Evolutionary conservation across 2,329 filamentous ascomycete species (phyloP), one percentile per base, ranked within the genome.

Genomic region (Aspergillus unguis): DNA sequence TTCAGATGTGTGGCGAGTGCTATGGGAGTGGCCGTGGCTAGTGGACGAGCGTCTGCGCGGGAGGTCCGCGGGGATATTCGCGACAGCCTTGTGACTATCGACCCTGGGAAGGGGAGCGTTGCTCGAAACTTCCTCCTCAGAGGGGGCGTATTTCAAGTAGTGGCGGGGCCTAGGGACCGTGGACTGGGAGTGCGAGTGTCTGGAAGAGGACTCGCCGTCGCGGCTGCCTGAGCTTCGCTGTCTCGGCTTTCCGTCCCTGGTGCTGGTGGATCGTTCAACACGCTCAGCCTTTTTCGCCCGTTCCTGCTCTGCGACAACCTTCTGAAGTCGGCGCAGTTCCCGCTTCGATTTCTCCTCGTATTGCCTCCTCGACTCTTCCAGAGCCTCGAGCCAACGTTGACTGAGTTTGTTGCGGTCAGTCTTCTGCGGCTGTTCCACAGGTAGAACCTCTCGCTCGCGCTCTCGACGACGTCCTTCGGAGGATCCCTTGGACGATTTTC

Each of bases 81-180:
- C 64, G 27, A 64, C 58, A 37, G 64, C 67, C 52, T 69, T 70
- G 48, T 58, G 53, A 38, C 64, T 62, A 49, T 73, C 74, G 17
- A 75, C 57, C 47, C 65, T 69, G 33, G 75, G 61, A 11, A 74
- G 61, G n/a, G 68, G 71, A 1, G 65, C 67, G 29, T 69, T 67
- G 17, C 68, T 72, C 46, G 75, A 68, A 4, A 72, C 73, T 38
- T 72, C 65, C n/a, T 70, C 74, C 11, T 65, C 66, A 11, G 66
- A 68, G 61, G 41, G 51, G 3, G 75, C 69, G 49, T 69, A 73
- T 28, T 66, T 64, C 33, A 71, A 53, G 54, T 69, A 69, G 36
- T 64, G 63, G 41, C 64, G 61, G 33, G 62, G 65, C 23, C 53
- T 62, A 8, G 58, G 58, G 8, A 54, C 54, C 9, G 62, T 54